A percentile compares a stretch with the other conserved stretches of the same genome.
These are phyloP conservation scores for Luffa aegyptiaca DNA, from an alignment of 306 rosid species.

Conservation along the genomic window DNA sequence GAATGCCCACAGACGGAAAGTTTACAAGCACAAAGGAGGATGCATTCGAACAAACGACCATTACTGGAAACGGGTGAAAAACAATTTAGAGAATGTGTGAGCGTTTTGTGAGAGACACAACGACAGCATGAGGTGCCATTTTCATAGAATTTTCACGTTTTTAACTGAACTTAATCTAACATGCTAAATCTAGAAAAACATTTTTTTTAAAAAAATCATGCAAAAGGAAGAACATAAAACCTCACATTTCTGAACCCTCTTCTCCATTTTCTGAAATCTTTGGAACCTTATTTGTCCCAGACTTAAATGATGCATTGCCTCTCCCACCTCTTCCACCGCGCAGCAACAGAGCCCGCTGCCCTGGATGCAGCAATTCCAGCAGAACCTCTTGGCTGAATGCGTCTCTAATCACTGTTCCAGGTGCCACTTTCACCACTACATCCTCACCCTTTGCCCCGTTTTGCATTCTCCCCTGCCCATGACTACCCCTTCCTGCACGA, in stretches of 20 bases:
- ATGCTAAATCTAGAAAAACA: background rate
- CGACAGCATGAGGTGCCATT: background rate
- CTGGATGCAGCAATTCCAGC: conserved; percentile 72
- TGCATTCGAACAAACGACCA: background rate
- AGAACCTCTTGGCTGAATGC: conserved; percentile 49
- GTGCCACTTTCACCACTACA: conserved; percentile 77
- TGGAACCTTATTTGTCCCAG: conserved; percentile 74
- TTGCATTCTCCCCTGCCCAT: conserved; percentile 65
- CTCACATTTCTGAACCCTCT: conserved; percentile 81
- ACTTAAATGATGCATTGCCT: conserved; percentile 85
- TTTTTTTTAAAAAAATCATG: background rate
- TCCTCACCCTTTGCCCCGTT: conserved; percentile 85
- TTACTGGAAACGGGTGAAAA: background rate
- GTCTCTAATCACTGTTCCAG: conserved; percentile 69
- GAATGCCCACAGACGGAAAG: background rate
- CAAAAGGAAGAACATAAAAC: background rate
- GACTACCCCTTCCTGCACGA: conserved; percentile 69
- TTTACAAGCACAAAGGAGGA: background rate
- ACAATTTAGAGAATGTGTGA: background rate
- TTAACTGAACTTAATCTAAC: background rate
- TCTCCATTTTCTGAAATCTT: conserved; percentile 90
- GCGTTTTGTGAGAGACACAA: background rate
- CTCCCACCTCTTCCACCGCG: conserved; percentile 95
- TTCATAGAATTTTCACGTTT: background rate
- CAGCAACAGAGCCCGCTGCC: conserved; percentile 62